Evolutionary conservation across 139 green algal genomes (phyloP), one percentile per base, ranked within the genome.

Genomic region (Mychonastes homosphaera): DNA sequence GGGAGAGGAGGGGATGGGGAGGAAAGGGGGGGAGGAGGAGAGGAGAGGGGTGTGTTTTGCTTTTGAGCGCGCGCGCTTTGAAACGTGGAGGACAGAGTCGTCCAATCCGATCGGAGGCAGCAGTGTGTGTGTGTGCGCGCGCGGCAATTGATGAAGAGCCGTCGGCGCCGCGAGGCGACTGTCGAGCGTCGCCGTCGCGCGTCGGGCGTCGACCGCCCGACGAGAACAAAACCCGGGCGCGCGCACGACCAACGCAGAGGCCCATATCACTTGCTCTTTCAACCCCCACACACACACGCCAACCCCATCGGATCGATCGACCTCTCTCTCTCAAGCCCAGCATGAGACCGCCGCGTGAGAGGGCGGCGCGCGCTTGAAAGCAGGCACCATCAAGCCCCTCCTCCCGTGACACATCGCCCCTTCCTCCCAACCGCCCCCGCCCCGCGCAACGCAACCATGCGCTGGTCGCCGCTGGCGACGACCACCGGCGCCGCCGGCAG

Each of bases 201-300:
- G 13, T 45, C 13, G 18, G 58, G 58, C 6, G 58, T 65, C 5
- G 58, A 47, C 18, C 28, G 24, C n/a, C 54, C n/a, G n/a, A n/a
- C n/a, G n/a, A n/a, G n/a, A n/a, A n/a, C n/a, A n/a, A n/a, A n/a
- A n/a, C n/a, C n/a, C n/a, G n/a, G n/a, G n/a, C n/a, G n/a, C n/a
- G n/a, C n/a, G n/a, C n/a, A n/a, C n/a, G n/a, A n/a, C n/a, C n/a
- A n/a, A n/a, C n/a, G n/a, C n/a, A n/a, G n/a, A n/a, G n/a, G n/a
- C n/a, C n/a, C n/a, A n/a, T n/a, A n/a, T n/a, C n/a, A n/a, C n/a
- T n/a, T n/a, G n/a, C n/a, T n/a, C n/a, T n/a, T n/a, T n/a, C n/a
- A n/a, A n/a, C n/a, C n/a, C n/a, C n/a, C n/a, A n/a, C n/a, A n/a
- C n/a, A n/a, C n/a, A n/a, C n/a, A n/a, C n/a, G n/a, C n/a, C n/a